phyloP scores from a whole-genome alignment of 2,329 filamentous ascomycete species.

The Aspergillus sp. region DNA sequence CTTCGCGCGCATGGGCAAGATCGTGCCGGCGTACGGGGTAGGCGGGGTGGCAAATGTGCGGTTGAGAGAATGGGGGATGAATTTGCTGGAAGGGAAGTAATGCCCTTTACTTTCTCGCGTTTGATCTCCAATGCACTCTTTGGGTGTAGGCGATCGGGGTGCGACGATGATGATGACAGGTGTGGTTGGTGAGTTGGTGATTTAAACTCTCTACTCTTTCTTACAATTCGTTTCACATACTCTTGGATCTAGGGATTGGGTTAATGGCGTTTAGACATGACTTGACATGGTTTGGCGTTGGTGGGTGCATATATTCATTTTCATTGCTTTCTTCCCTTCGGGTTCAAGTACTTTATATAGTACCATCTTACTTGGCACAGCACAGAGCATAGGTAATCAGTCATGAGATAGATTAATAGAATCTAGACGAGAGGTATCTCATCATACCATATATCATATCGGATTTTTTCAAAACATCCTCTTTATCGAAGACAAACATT shows the following conservation, averaged over 20 bases:
- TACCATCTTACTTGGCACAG: background rate
- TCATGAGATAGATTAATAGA: background rate
- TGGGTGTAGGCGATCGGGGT: too few species aligned
- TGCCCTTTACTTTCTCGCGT: too few species aligned
- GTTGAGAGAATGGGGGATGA: slow-evolving; percentile 67
- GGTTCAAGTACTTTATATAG: background rate
- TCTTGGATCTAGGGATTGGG: background rate
- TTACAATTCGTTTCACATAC: background rate
- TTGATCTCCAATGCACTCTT: too few species aligned
- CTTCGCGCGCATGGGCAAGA: slow-evolving; percentile 74
- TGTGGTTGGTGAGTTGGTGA: background rate
- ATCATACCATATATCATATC: too few species aligned
- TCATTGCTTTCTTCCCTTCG: too few species aligned
- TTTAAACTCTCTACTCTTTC: background rate
- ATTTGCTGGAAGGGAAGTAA: slow-evolving; percentile 50
- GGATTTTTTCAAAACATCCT: too few species aligned
- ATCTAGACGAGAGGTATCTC: background rate
- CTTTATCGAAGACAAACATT: too few species aligned
- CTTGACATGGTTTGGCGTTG: background rate
- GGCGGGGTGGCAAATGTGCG: slow-evolving; percentile 83
- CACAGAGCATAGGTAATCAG: background rate
- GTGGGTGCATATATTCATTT: background rate
- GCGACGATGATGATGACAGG: background rate
- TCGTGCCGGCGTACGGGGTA: slow-evolving; percentile 84
- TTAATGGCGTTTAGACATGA: background rate